Percentiles rank a stretch among this genome's conserved stretches.
These are phyloP conservation scores for Globisporangium sylvaticum DNA, from an alignment of 352 stramenopile genomes.

Conservation along the genomic window DNA sequence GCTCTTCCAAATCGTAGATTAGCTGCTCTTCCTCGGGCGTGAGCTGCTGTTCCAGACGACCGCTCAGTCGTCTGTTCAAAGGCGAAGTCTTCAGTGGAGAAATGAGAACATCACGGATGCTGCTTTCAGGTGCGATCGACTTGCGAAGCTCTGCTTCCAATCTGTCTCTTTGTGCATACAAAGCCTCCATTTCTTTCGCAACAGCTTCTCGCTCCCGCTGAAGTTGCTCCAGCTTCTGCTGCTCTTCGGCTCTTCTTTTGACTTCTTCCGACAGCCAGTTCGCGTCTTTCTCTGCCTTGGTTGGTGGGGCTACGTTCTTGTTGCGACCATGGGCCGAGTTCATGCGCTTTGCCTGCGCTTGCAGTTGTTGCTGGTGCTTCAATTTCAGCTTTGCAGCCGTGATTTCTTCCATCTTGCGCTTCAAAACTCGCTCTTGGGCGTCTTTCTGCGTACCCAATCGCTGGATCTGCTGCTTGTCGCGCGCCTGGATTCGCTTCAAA, in stretches of 20 bases:
- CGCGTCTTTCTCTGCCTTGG: conserved; percentile 43
- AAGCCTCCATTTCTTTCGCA: conserved; percentile 74
- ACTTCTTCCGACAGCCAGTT: conserved; percentile 86
- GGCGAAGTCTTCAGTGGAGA: conserved; percentile 57
- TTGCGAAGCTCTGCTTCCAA: conserved; percentile 66
- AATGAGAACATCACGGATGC: conserved; percentile 78
- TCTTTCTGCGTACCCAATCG: conserved; percentile 78
- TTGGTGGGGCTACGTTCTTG: conserved; percentile 30
- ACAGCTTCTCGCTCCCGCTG: conserved; percentile 72
- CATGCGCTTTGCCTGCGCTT: conserved; percentile 63
- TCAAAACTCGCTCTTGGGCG: conserved; percentile 82
- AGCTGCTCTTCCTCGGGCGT: conserved; percentile 80
- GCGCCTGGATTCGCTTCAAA: conserved; percentile 76
- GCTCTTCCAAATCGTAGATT: conserved; percentile 80
- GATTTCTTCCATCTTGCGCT: conserved; percentile 87
- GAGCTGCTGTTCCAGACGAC: conserved; percentile 42
- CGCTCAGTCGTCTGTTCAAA: conserved; percentile 40
- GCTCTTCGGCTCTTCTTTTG: conserved; percentile 73
- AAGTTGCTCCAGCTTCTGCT: conserved; percentile 83
- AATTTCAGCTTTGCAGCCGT: conserved; percentile 68
- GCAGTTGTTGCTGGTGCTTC: conserved; percentile 82
- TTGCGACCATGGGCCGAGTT: conserved; percentile 52
- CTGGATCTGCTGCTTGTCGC: conserved; percentile 82
- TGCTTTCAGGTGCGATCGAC: conserved; percentile 53
- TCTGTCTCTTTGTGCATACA: conserved; percentile 72